Conservation (phyloP, 768 basidiomycete genomes). For the Infundibulicybe gibba region DNA sequence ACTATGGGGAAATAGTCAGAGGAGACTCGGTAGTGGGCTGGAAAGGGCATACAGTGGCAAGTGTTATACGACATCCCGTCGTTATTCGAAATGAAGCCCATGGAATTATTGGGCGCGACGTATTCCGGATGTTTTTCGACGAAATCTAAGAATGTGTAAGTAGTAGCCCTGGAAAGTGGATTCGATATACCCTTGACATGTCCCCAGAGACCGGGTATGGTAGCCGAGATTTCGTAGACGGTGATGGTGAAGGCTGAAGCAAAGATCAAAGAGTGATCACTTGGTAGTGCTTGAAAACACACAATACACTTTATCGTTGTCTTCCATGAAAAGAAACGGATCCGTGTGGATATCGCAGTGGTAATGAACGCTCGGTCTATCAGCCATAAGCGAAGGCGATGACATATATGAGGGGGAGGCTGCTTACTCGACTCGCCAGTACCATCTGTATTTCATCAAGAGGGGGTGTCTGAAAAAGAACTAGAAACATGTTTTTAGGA, state of each 20-base stretch:
- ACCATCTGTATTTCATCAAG: slow-evolving; percentile 67
- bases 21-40: slow-evolving; percentile 29
- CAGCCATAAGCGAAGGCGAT: slow-evolving; percentile 24
- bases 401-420: not conserved
- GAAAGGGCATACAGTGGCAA: slow-evolving; percentile 63
- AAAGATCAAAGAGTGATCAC: not conserved
- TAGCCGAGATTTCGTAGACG: slow-evolving; percentile 71
- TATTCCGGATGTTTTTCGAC: slow-evolving; percentile 49
- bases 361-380: slow-evolving; percentile 68
- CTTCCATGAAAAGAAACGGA: slow-evolving; percentile 75
- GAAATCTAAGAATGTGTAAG: slow-evolving; percentile 45
- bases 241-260: slow-evolving; percentile 66
- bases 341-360: slow-evolving; percentile 67
- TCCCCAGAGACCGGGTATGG: slow-evolving; percentile 77
- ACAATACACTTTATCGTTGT: slow-evolving; percentile 71
- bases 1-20: slow-evolving; percentile 23
- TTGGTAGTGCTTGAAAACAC: slow-evolving; percentile 1
- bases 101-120: slow-evolving; percentile 54
- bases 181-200: slow-evolving; percentile 52
- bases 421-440: slow-evolving; percentile 57
- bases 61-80: slow-evolving; percentile 68
- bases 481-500: slow-evolving; percentile 29
- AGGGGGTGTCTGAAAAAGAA: slow-evolving; percentile 77
- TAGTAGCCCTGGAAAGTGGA: not conserved
- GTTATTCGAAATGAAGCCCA: slow-evolving; percentile 67